Conservation (phyloP, 768 basidiomycete species). For the Calvatia gigantea region DNA sequence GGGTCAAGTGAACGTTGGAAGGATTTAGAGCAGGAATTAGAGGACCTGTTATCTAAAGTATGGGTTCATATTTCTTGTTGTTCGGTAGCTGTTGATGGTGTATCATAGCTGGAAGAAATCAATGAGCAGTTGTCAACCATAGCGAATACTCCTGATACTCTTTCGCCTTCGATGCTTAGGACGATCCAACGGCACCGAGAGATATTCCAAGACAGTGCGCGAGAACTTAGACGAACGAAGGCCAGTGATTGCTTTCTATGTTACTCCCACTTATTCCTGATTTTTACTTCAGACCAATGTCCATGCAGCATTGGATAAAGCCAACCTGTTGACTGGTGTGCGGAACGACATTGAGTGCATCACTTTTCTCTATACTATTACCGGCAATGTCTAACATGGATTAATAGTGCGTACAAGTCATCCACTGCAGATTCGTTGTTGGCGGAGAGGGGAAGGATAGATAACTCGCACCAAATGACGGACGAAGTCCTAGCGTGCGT, state of each 20-base stretch:
- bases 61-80: slow-evolving; percentile 4
- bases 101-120: slow-evolving; percentile 73
- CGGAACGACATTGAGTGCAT: slow-evolving; percentile 94
- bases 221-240: slow-evolving; percentile 86
- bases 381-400: background rate
- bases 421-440: slow-evolving; percentile 84
- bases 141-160: slow-evolving; percentile 62
- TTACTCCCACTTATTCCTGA: background rate
- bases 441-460: slow-evolving; percentile 84
- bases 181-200: slow-evolving; percentile 90
- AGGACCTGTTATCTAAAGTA: slow-evolving; percentile 85
- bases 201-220: slow-evolving; percentile 80
- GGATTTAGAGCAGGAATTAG: slow-evolving; percentile 83
- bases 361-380: background rate
- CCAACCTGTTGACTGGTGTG: slow-evolving; percentile 85
- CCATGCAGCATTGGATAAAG: slow-evolving; percentile 78
- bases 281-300: slow-evolving; percentile 56
- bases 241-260: slow-evolving; percentile 31
- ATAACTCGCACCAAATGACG: slow-evolving; percentile 92
- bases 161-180: slow-evolving; percentile 83
- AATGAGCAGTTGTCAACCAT: slow-evolving; percentile 75
- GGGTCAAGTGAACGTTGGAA: slow-evolving; percentile 72
- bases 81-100: slow-evolving; percentile 10
- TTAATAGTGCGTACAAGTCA: slow-evolving; percentile 80
- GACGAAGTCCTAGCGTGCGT: slow-evolving; percentile 86